Evolutionary conservation across 2,329 filamentous ascomycete species (phyloP), one percentile per base, ranked within the genome.

Genomic region (Xylariaceae sp.): DNA sequence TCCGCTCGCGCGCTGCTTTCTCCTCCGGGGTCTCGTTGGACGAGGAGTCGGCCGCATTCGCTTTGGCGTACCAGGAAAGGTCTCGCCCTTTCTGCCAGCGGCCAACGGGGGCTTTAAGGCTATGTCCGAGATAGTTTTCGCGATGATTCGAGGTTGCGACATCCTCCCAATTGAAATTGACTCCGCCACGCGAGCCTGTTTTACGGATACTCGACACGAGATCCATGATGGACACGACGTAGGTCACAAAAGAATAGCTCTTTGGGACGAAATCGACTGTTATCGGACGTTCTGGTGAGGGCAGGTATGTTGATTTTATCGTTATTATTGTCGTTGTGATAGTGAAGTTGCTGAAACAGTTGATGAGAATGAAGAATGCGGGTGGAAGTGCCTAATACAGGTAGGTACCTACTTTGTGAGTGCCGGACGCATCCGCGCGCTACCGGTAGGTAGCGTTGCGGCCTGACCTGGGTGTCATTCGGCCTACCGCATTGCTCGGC

Each of bases 121-220:
- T 94, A 74, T 96, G 92, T 49, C 92, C 92, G 7, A 96, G 86
- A 70, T 84, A 86, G 65, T 86, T 96, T 72, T 99, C 92, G 71
- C 94, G 91, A 67, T 96, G 92, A 19, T 81, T 76, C 47, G 91
- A 95, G 61, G 79, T 84, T 69, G 92, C 87, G 67, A 99, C 92
- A 63, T 96, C 91, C 61, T 92, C 88, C 94, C 94, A 97, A 74
- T 86, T 92, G 76, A 99, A 99, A 71, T 96, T 91, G 72, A 88
- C 88, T 68, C 94, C 94, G 67, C 94, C 94, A 62, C 94, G 87
- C 65, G 90, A 94, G 70, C 95, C 92, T 16, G 79, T 75, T 74
- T 99, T 97, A 67, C 92, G 89, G 58, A 99, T 87, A 40, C 88
- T 90, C 55, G 92, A 89, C 51, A 97, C 84, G 51, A 99, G 82